Evolutionary conservation across 192 early-diverging fungal genomes (phyloP), one percentile per base, ranked within the genome.

Genomic region (Coemansia sp.): DNA sequence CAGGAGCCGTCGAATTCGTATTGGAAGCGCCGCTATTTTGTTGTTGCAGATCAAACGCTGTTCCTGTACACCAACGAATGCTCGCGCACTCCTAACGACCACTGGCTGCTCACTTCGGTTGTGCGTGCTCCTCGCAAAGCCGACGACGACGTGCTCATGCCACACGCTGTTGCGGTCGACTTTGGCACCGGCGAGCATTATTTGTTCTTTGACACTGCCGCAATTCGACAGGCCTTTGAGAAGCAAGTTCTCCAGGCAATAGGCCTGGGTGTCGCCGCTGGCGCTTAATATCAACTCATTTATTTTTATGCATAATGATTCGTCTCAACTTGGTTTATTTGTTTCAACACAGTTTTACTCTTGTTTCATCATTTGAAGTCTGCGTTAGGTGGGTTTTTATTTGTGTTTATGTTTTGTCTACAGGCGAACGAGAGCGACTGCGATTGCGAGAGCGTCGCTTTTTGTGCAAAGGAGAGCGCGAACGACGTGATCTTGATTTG

Each of bases 1-100:
- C 76, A 79, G 57, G 71, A 79, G 64, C 76, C 76, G 0, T 62
- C 64, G 16, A 73, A 69, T 40, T 60, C 71, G 38, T 79, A 69
- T 52, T 79, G 76, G 76, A 79, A 79, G 64, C 76, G 76, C 31
- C 63, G 76, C 29, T 79, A 73, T 57, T 79, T 79, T 79, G 76
- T 72, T 10, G 36, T 79, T 33, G 67, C 76, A 0, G 68, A 79
- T 34, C 64, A 71, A 22, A 79, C 67, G 7, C 51, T 79, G 56
- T 79, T 79, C 52, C 52, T 72, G 60, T 79, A 79, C 63, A 79
- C 65, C 30, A 79, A 79, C 51, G 76, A 79, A 61, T 79, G 76
- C 76, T 73, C 71, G 36, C 71, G 71, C 61, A 52, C 61, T 10
- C 76, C 76, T 34, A 64, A 71, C 4, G 76, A 73, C 51, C 70